Evolutionary conservation across 169 alveolate species (phyloP), one percentile per base, ranked within the genome.

Genomic region (Blepharisma undulans): DNA sequence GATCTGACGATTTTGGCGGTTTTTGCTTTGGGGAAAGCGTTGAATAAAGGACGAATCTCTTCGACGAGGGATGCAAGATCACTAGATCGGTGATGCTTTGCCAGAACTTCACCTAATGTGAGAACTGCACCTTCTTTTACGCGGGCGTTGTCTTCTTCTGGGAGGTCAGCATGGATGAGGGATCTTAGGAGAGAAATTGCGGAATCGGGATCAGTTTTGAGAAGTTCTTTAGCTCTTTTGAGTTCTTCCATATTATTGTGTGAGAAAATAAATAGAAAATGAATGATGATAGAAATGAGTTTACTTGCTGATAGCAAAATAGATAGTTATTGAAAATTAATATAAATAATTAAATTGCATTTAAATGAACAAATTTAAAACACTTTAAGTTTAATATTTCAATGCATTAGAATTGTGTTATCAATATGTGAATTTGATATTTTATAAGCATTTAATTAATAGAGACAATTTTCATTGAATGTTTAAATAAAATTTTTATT

Each of bases 1-100:
- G 87, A 77, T 81, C 94, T 77, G 36, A 92, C 92, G 10, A 96
- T 91, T 81, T 96, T 96, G 32, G 98, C 98, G 3, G 95, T 94
- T 77, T 96, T 88, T 2, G 97, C 97, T 84, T 96, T 96, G n/a
- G 97, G 96, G 59, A 95, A 92, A 19, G 78, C 59, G 3, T 82
- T 76, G 30, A 95, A 91, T n/a, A 96, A 84, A 22, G 96, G 96
- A 22, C 90, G 90, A 32, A 94, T 80, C 60, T 72, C 71, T 61
- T 84, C 90, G 87, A 92, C 61, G 48, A 93, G 91, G n/a, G 25
- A 22, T 7, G 77, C 30, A 6, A 82, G 33, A 10, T 82, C 89
- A 19, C 27, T 22, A 19, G 71, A 1, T 30, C 34, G 74, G 77
- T 33, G 25, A 7, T 82, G 74, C 30, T 82, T 74, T 34, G 89